Evolutionary conservation across 1,139 yeast genomes (phyloP), one percentile per base, ranked within the genome.

Genomic region (Kodamaea fungicola): DNA sequence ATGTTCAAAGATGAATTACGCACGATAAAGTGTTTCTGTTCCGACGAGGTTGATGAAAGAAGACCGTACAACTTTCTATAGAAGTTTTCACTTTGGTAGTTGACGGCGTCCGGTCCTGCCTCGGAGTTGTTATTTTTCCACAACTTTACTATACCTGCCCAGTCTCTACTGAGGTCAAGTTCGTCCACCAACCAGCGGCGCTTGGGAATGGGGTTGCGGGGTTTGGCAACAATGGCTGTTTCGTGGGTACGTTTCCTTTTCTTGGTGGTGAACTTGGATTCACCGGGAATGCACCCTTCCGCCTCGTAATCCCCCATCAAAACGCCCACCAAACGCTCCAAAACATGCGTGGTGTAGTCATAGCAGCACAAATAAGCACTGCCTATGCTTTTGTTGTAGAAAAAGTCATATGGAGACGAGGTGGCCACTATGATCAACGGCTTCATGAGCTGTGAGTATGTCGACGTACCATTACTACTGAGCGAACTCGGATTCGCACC

Each of bases 161-260:
- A 67, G 50, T 80, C 85, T 32, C 83, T 61, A 10, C 62, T 62
- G 30, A 72, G 50, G 42, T 74, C 71, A 51, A 78, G 74, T 42
- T 71, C 77, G 47, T 80, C 86, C 12, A 79, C 85, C 31, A 80
- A 63, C 86, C 86, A 80, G 41, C 71, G 54, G 42, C 79, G 62
- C 41, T 64, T 65, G 3, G 72, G 65, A 6, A 55, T 43, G 2
- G 54, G 39, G 7, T 52, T 50, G 34, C 52, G 48, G 12, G 36
- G 12, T 23, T 39, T 40, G 6, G 33, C 26, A 7, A 35, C 25
- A 21, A 32, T 13, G 43, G 45, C 40, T 21, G 36, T 39, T 21
- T 31, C 39, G 9, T 31, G 32, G n/a, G 30, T 34, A 10, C 40
- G 40, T 9, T 39, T 45, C 39, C 52, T 47, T 28, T 47, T 62